Conservation (phyloP, 108 stramenopile genomes). For the Pseudonitzschia multistriata region DNA sequence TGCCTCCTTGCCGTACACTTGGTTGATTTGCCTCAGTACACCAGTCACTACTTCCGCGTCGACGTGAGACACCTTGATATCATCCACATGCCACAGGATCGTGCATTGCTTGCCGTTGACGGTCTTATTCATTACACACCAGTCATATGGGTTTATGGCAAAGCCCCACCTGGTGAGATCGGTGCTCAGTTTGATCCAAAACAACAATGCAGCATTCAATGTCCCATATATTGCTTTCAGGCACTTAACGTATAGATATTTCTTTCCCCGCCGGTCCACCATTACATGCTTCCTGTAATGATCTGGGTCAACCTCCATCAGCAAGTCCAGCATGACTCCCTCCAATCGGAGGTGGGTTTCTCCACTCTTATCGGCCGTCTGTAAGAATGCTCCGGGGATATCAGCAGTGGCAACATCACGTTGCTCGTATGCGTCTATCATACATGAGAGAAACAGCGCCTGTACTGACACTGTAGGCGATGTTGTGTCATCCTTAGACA, state of each 20-base stretch:
- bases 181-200: conserved; percentile 19
- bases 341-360: conserved; percentile 6
- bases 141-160: conserved; percentile 43
- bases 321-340: conserved; percentile 14
- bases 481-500: conserved; percentile 34
- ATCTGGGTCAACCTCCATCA: conserved; percentile 8
- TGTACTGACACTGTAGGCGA: conserved; percentile 37
- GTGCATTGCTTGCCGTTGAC: conserved; percentile 40
- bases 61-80: conserved; percentile 29
- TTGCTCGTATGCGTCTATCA: conserved; percentile 39
- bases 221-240: no score
- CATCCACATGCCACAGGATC: conserved; percentile 37
- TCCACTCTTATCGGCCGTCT: background rate
- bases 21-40: no score
- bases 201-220: conserved; percentile 24
- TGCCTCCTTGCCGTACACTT: no score
- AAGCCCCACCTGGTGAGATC: conserved; percentile 22
- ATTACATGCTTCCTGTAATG: background rate
- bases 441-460: conserved; percentile 30
- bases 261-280: conserved; percentile 20
- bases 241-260: conserved; percentile 38
- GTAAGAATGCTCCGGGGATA: conserved; percentile 50
- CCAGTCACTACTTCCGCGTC: conserved; percentile 17
- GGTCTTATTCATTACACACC: conserved; percentile 42
- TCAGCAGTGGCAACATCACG: conserved; percentile 34